Conservation (phyloP, 2,329 filamentous ascomycete species). For the Apiospora saccharicola region DNA sequence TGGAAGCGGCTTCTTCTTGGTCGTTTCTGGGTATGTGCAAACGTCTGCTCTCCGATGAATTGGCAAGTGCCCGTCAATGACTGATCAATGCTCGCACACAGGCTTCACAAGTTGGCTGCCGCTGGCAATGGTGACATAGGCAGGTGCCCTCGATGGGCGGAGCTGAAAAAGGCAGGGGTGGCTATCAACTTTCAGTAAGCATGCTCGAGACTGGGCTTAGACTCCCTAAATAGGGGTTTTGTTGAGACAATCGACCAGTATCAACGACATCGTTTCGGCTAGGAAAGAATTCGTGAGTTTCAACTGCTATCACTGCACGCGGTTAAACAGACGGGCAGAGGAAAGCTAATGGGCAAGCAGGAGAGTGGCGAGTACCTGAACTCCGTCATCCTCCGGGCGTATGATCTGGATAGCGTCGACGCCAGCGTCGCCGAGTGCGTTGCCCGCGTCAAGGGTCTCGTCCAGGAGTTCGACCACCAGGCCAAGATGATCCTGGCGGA, state of each 20-base stretch:
- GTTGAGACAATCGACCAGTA: neutral
- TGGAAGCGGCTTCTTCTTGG: constrained; percentile 20
- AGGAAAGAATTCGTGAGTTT: constrained; percentile 17
- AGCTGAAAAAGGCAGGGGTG: neutral
- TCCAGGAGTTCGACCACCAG: neutral
- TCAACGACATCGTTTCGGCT: constrained; percentile 15
- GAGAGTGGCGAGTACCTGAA: neutral
- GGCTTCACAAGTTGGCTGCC: neutral
- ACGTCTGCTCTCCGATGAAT: neutral
- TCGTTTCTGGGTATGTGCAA: neutral
- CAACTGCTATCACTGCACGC: too few relatives aligned
- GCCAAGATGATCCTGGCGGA: neutral
- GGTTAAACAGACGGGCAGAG: too few relatives aligned
- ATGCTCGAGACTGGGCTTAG: too few relatives aligned
- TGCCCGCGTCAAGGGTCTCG: neutral
- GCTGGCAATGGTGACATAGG: neutral
- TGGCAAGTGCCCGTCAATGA: neutral
- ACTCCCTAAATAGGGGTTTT: neutral
- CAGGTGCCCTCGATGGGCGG: neutral
- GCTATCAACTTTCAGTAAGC: constrained; percentile 16
- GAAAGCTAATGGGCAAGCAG: neutral
- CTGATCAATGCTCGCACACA: neutral
- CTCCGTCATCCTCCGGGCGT: constrained; percentile 3
- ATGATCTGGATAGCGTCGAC: neutral
- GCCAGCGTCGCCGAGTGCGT: constrained; percentile 1